A percentile compares a stretch with the other conserved stretches of the same genome.
phyloP scores from a whole-genome alignment of 805 yeast genomes.

The Candida maltosa region DNA sequence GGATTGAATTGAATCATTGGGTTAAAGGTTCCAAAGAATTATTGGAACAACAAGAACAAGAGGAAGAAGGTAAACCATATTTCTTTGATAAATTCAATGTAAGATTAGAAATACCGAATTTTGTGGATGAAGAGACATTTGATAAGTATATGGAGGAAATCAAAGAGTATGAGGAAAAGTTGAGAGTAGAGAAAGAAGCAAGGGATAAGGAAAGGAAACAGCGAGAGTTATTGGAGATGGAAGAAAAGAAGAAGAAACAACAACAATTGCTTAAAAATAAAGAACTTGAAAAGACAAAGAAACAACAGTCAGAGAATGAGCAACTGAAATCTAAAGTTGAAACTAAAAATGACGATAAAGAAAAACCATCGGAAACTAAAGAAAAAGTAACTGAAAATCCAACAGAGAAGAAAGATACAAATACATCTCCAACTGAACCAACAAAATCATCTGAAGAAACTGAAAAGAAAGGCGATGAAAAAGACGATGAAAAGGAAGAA shows the following conservation, averaged over 20 bases:
- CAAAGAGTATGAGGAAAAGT: slow-evolving; percentile 18
- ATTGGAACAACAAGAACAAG: slow-evolving; percentile 28
- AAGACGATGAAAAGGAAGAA: slow-evolving; percentile 20
- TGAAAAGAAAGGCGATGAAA: slow-evolving; percentile 2
- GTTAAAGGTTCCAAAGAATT: slow-evolving; percentile 65
- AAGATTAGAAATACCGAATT: slow-evolving; percentile 63
- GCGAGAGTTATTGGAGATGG: slow-evolving; percentile 11
- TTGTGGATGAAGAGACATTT: slow-evolving; percentile 60
- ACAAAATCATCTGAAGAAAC: no score
- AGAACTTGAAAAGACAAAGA: slow-evolving; percentile 2
- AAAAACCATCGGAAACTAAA: no score
- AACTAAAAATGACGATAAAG: slow-evolving; percentile 21
- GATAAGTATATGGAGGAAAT: slow-evolving; percentile 46
- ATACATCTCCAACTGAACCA: no score
- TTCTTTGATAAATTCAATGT: slow-evolving; percentile 74
- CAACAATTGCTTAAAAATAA: background rate
- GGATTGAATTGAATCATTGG: slow-evolving; percentile 69
- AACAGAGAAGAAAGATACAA: no score
- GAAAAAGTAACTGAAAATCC: no score
- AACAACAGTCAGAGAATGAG: slow-evolving; percentile 3
- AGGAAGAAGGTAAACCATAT: slow-evolving; percentile 41
- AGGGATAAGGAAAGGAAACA: slow-evolving; percentile 12
- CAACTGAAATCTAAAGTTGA: slow-evolving; percentile 1
- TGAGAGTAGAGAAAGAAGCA: slow-evolving; percentile 12
- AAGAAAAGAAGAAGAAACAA: slow-evolving; percentile 7